A percentile compares a stretch with the other conserved stretches of the same genome.
These are phyloP conservation scores for Babesia bigemina DNA, from an alignment of 169 alveolate genomes.

Conservation along the genomic window DNA sequence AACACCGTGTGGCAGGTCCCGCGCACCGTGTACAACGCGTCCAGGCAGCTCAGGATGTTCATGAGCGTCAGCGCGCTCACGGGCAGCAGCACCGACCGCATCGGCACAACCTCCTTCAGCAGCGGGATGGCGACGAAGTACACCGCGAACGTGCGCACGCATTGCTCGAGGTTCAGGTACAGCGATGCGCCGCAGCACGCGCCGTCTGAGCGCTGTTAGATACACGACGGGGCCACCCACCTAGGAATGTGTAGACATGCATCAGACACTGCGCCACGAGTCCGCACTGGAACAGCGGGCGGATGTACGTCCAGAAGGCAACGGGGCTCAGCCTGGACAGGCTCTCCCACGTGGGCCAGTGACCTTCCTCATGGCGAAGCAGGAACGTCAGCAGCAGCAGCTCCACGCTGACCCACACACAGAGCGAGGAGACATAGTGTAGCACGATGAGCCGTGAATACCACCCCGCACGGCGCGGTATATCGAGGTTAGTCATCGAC, in stretches of 20 bases:
- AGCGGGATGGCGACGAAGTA: slow-evolving; percentile 27
- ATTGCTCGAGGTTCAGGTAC: slow-evolving; percentile 5
- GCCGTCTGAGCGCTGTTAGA: neutral
- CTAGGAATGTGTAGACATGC: slow-evolving; percentile 16
- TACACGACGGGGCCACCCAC: neutral
- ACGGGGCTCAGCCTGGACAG: neutral
- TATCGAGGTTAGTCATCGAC: slow-evolving; percentile 12
- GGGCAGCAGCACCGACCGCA: slow-evolving; percentile 13
- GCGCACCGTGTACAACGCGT: slow-evolving; percentile 2
- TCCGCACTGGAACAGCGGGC: slow-evolving; percentile 40
- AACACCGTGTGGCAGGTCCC: neutral
- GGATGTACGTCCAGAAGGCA: slow-evolving; percentile 14
- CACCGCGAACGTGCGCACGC: slow-evolving; percentile 13
- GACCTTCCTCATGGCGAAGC: slow-evolving; percentile 24
- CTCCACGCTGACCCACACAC: slow-evolving; percentile 38
- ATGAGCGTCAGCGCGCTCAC: slow-evolving; percentile 30
- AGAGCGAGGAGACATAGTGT: slow-evolving; percentile 23
- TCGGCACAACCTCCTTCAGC: slow-evolving; percentile 3
- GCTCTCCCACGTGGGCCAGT: neutral
- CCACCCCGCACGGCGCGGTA: slow-evolving; percentile 22
- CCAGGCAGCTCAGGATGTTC: slow-evolving; percentile 25
- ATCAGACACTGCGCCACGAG: slow-evolving; percentile 11
- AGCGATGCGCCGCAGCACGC: neutral
- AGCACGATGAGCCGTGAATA: slow-evolving; percentile 18
- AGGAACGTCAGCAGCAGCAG: slow-evolving; percentile 16